Evolutionary conservation across 2,329 filamentous ascomycete species (phyloP), one percentile per base, ranked within the genome.

Genomic region (Mycosphaerella arachidis): DNA sequence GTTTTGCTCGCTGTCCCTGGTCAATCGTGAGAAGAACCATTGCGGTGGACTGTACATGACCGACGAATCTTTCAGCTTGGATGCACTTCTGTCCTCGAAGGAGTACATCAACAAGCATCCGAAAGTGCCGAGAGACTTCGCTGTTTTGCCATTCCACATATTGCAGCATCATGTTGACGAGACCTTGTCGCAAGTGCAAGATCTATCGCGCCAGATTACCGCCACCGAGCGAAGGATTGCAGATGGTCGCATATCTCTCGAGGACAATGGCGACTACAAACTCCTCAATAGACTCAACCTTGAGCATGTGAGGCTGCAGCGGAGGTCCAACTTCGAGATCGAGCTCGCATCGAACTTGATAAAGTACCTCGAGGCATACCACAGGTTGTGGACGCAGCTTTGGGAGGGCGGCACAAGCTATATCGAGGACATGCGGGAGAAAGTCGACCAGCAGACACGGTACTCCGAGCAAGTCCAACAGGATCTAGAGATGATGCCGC

Each of bases 221-320:
- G 63, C 62, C 30, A 70, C 70, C 4, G 71, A 73, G 59, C 67
- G 70, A 53, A 68, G 70, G 6, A 71, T 73, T 9, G 66, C 70
- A 6, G 67, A 72, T 37, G 70, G 71, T 1, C 64, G 66, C n/a
- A 72, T 72, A 29, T 63, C 63, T 13, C 65, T 73, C 6, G 70
- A 72, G 16, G 69, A 71, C 51, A 71, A 72, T 53, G 70, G 69
- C 53, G 71, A 73, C 52, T 73, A 72, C 65, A 73, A 72, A 57
- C 63, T 72, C 24, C 65, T 73, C 16, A 73, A 73, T 53, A 59
- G 69, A 53, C 65, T 72, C 52, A 73, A 71, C 48, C 63, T 72
- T 16, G 71, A 73, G 61, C 71, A 72, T 56, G 62, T 71, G 7
- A 62, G 71, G 20, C 61, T 73, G 7, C 68, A 71, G 56, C 52